Base-by-base conservation (phyloP, 2,329 filamentous ascomycete species). In the Aschersonia sp. region DNA sequence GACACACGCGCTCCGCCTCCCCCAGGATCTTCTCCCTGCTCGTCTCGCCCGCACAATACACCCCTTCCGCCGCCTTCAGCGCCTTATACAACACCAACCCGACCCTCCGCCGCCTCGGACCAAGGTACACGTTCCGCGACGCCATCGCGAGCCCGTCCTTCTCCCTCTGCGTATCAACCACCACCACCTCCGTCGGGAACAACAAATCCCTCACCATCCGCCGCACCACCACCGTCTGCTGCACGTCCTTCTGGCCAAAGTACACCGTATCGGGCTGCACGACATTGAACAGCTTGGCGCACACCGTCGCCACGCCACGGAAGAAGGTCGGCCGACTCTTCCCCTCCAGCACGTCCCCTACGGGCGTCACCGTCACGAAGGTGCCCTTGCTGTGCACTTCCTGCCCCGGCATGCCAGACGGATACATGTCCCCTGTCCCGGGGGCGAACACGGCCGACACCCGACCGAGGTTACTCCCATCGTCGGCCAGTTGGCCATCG, bases 231-330 rank as follows among this genome's bases (percentile, higher is more conserved):
- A 94, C 85, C 0, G 89, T 94, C 67, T 98, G 92, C 70, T 98
- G 92, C 28, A 96, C 80, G 63, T 98, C 92, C 68, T 98, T 98
- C 65, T 97, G 92, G 4, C 92, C 92, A 69, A 98, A 96, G 67
- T 95, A 89, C 28, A 85, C 84, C 4, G 75, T 72, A 50, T 88
- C 82, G 0, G 85, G 81, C 57, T 69, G 68, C 20, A 70, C 65
- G 28, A 68, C 62, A 53, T 69, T 70, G 60, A 71, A 70, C 30
- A 71, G 64, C 63, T 92, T 98, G 78, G 91, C 92, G 69, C 89
- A 96, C 2, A 98, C 84, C 1, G 92, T 98, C 28, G 92, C 89
- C 35, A 98, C 92, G 40, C 92, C 92, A 45, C 92, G 77, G 68
- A 98, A 98, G 66, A 98, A 98, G 43, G 94, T 94, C 2, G 92